These are phyloP conservation scores for Boletus calvinii DNA, from an alignment of 1,284 basidiomycete species.

Conservation along the genomic window DNA sequence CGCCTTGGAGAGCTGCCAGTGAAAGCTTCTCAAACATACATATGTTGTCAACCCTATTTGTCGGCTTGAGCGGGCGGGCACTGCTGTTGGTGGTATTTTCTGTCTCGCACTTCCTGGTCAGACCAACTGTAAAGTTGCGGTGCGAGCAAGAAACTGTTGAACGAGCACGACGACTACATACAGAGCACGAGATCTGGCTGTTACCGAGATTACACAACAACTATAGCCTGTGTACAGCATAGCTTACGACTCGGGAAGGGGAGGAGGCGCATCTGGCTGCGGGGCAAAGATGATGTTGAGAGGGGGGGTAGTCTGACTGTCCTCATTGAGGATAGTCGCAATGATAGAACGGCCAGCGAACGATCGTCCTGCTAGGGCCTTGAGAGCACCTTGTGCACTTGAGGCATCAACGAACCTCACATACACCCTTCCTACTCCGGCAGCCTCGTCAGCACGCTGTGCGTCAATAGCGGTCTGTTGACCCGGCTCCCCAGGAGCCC, in stretches of 20 bases:
- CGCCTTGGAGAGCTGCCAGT: no score
- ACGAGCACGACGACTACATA: conserved; percentile 24
- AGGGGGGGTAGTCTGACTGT: conserved; percentile 79
- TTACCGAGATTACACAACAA: conserved; percentile 15
- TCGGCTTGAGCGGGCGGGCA: background rate
- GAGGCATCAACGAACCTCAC: conserved; percentile 73
- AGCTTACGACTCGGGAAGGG: conserved; percentile 48
- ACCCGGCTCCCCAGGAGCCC: conserved; percentile 64
- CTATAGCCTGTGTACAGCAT: background rate
- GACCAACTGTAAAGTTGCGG: background rate
- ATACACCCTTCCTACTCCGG: conserved; percentile 92
- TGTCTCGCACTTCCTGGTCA: background rate
- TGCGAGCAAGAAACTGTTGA: conserved; percentile 6
- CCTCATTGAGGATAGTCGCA: conserved; percentile 74
- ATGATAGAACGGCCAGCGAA: conserved; percentile 92
- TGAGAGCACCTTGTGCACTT: conserved; percentile 70
- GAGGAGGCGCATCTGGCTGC: conserved; percentile 77
- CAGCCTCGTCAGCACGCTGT: conserved; percentile 74
- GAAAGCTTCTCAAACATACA: background rate
- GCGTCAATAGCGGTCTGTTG: conserved; percentile 65
- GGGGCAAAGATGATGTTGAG: conserved; percentile 77
- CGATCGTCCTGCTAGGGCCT: conserved; percentile 84
- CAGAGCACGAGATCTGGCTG: conserved; percentile 19
- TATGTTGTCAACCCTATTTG: background rate
- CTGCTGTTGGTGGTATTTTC: background rate